Evolutionary conservation across 345 rosid genomes (phyloP).

Genomic region (Lepidium didymum): DNA sequence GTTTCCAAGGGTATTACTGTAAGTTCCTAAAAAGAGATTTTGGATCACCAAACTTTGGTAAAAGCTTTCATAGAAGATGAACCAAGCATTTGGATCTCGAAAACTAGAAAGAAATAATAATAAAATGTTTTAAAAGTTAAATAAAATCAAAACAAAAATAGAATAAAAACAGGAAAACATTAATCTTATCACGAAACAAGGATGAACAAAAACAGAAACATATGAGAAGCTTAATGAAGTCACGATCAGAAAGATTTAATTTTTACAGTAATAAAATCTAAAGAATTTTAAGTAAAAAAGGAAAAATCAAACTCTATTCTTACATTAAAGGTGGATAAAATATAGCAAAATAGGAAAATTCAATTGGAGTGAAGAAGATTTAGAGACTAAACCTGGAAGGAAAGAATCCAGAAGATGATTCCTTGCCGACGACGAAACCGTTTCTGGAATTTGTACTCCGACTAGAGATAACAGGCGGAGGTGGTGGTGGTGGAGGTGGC

Average conservation of each 20-base stretch:
- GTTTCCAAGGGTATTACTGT: conserved; percentile 21
- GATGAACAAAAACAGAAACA: not conserved
- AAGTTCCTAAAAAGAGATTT: not conserved
- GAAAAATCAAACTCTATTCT: not conserved
- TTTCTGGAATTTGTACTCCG: conserved; percentile 32
- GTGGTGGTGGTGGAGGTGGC: conserved; percentile 41
- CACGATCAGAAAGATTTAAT: not conserved
- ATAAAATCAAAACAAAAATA: not conserved
- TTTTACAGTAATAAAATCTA: conserved; percentile 9
- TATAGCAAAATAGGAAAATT: not conserved
- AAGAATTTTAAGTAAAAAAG: not conserved
- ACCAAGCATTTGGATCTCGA: conserved; percentile 4
- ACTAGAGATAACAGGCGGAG: conserved; percentile 14
- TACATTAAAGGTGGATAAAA: conserved; percentile 1
- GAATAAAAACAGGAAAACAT: not conserved
- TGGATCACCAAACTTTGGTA: conserved; percentile 17
- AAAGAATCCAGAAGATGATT: conserved; percentile 21
- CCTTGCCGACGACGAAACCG: conserved; percentile 30
- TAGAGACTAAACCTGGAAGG: conserved; percentile 32
- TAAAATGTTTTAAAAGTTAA: not conserved
- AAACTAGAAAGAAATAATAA: not conserved
- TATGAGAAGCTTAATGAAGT: not conserved
- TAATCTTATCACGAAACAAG: not conserved
- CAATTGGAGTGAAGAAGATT: not conserved
- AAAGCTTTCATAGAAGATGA: conserved; percentile 9